These are phyloP conservation scores for Speleostelium caveatum DNA, from an alignment of 78 protist species.

Conservation along the genomic window DNA sequence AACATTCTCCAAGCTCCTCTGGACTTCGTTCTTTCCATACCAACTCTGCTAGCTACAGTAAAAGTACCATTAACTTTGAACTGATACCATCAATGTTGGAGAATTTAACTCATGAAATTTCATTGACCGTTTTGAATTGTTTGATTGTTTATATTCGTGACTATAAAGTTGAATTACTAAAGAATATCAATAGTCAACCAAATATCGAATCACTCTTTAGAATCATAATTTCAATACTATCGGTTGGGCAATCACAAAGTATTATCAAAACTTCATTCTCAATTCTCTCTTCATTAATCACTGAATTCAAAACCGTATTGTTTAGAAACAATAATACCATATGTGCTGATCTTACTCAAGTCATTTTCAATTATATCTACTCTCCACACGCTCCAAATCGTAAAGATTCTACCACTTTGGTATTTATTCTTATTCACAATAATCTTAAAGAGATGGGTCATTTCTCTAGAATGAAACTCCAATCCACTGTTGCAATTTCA, in stretches of 20 bases:
- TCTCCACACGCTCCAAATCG: slow-evolving; percentile 28
- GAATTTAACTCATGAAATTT: slow-evolving; percentile 36
- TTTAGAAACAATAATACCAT: slow-evolving; percentile 37
- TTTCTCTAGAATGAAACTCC: slow-evolving; percentile 80
- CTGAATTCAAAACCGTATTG: slow-evolving; percentile 27
- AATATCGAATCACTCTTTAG: slow-evolving; percentile 18
- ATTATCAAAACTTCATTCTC: not conserved
- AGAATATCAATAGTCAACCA: not conserved
- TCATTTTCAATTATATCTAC: slow-evolving; percentile 33
- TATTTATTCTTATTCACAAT: slow-evolving; percentile 50
- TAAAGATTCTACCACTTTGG: slow-evolving; percentile 54
- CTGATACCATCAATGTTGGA: slow-evolving; percentile 5
- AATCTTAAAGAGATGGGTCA: slow-evolving; percentile 41
- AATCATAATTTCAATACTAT: not conserved
- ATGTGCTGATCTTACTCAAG: slow-evolving; percentile 48
- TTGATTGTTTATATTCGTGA: slow-evolving; percentile 2
- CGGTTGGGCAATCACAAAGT: not conserved
- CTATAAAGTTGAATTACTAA: slow-evolving; percentile 8
- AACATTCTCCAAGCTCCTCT: not conserved
- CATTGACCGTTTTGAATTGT: slow-evolving; percentile 33
- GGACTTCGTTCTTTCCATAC: slow-evolving; percentile 13
- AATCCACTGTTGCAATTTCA: slow-evolving; percentile 70
- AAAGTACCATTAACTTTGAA: not conserved
- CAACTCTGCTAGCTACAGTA: not conserved
- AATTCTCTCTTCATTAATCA: slow-evolving; percentile 19